These are phyloP conservation scores for Aspergillus pseudoterreus DNA, from an alignment of 2,329 filamentous ascomycete genomes.

Conservation along the genomic window DNA sequence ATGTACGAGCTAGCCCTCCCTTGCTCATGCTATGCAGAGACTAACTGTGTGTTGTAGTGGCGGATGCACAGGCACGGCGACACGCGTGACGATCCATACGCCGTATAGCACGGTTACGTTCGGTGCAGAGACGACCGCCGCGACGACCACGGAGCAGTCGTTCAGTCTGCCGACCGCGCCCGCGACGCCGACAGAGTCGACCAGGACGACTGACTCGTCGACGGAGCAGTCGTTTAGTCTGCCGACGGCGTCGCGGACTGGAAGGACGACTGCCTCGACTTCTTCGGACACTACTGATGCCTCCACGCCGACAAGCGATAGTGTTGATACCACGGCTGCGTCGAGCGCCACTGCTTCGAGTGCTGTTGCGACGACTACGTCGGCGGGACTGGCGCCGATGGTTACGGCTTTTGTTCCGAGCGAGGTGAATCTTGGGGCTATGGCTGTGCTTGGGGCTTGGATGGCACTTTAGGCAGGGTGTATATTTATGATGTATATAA, in stretches of 20 bases:
- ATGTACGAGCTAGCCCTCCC: neutral
- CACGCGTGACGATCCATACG: constrained; percentile 6
- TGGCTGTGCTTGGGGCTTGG: neutral
- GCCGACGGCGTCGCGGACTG: too few species aligned
- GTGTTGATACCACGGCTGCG: neutral
- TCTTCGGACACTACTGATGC: too few species aligned
- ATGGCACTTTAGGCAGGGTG: neutral
- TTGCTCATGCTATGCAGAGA: neutral
- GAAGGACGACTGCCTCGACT: too few species aligned
- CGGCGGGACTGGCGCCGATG: neutral
- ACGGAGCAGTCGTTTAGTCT: too few species aligned
- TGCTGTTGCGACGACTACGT: neutral
- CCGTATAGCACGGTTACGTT: constrained; percentile 5
- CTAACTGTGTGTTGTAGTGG: neutral
- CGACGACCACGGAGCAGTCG: neutral
- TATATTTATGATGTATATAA: too few species aligned
- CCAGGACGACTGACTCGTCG: too few species aligned
- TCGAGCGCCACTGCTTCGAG: neutral
- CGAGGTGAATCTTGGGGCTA: neutral
- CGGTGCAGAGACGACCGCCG: neutral
- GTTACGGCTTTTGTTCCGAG: neutral
- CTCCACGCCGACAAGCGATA: neutral
- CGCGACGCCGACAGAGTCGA: too few species aligned
- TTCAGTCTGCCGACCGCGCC: neutral
- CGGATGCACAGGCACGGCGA: constrained; percentile 6